Conservation (phyloP, 78 protist genomes). For the Dictyostelium discoideum region DNA sequence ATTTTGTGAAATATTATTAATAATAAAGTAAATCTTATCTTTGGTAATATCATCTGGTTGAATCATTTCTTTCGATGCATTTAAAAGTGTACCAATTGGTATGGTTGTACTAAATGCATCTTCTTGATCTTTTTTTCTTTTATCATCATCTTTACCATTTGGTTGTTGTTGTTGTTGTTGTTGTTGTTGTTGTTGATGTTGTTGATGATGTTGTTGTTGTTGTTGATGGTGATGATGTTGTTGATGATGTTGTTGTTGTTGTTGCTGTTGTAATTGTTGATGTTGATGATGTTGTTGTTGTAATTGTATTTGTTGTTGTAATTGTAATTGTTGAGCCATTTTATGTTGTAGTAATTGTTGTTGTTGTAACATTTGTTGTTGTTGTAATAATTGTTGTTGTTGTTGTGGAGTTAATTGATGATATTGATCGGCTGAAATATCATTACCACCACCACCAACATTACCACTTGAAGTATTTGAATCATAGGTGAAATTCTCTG, state of each 20-base stretch:
- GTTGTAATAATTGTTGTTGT: neutral
- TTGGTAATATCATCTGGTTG: constrained; percentile 76
- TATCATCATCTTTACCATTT: neutral
- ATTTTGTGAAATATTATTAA: constrained; percentile 94
- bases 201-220: neutral
- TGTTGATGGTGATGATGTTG: neutral
- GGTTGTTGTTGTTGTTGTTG: neutral
- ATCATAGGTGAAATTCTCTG: constrained; percentile 45
- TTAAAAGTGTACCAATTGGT: constrained; percentile 44
- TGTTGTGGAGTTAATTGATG: neutral
- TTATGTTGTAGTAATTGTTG: neutral
- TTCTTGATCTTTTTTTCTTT: neutral
- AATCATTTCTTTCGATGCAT: constrained; percentile 31
- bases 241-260: neutral
- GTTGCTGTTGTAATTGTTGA: neutral
- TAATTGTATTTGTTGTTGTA: neutral
- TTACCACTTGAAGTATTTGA: neutral
- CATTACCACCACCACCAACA: neutral
- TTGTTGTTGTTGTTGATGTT: neutral
- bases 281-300: neutral
- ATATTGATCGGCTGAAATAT: neutral
- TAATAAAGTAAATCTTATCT: constrained; percentile 93
- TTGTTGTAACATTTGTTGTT: neutral
- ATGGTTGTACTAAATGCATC: neutral
- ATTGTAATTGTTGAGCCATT: neutral